These are phyloP conservation scores for Taphrina pruni DNA, from an alignment of 1,139 yeast species.

Conservation along the genomic window DNA sequence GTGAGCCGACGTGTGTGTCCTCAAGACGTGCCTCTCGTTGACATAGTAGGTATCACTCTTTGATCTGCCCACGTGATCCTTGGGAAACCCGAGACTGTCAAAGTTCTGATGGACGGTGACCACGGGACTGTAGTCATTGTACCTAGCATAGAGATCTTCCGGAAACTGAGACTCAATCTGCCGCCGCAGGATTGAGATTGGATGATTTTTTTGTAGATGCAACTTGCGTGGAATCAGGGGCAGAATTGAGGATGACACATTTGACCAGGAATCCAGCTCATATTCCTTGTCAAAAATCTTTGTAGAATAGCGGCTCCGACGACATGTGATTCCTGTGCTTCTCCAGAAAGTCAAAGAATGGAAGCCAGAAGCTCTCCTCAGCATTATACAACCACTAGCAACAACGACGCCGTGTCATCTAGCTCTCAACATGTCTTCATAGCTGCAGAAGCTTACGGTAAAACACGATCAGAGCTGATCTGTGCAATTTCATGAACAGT, in stretches of 20 bases:
- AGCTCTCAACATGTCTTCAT: too few species aligned
- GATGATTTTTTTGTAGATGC: conserved; percentile 78
- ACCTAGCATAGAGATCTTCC: conserved; percentile 63
- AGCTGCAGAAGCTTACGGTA: background rate
- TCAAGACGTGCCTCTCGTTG: conserved; percentile 69
- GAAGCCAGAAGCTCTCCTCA: background rate
- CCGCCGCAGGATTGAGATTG: conserved; percentile 81
- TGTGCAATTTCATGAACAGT: background rate
- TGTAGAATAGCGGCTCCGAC: background rate
- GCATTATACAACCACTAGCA: background rate
- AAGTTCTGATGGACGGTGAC: conserved; percentile 84
- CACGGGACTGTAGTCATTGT: conserved; percentile 79
- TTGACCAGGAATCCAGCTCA: conserved; percentile 79
- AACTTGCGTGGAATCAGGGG: conserved; percentile 72
- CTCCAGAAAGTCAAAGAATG: background rate
- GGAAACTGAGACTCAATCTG: conserved; percentile 71
- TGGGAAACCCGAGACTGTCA: conserved; percentile 88
- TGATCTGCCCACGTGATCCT: conserved; percentile 91
- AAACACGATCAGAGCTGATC: background rate
- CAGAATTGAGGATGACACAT: conserved; percentile 76
- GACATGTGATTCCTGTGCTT: conserved; percentile 1
- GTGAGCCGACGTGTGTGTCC: conserved; percentile 98
- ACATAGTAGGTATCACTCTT: conserved; percentile 91
- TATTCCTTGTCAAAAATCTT: conserved; percentile 61
- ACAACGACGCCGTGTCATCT: too few species aligned